These are phyloP conservation scores for Colletotrichum chlorophyti DNA, from an alignment of 2,329 filamentous ascomycete genomes.

Conservation along the genomic window DNA sequence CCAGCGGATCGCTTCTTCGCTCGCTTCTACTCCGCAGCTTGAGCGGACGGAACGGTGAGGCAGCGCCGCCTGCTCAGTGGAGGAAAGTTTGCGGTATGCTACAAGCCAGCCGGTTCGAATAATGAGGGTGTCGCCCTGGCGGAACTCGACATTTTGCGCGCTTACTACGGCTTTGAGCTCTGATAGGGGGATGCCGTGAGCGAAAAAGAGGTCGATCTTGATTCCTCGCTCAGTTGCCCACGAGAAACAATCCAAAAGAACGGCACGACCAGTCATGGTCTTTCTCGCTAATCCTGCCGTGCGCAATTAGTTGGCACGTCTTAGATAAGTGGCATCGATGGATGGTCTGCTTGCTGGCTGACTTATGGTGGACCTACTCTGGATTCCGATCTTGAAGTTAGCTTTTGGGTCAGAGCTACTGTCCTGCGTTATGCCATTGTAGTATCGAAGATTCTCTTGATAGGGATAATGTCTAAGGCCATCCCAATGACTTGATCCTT, in stretches of 20 bases:
- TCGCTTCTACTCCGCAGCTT: constrained; percentile 44
- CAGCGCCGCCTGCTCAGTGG: constrained; percentile 37
- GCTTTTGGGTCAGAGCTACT: constrained; percentile 1
- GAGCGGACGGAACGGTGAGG: background rate
- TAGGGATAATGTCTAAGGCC: constrained; percentile 23
- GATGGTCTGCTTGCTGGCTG: no score
- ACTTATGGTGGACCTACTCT: no score
- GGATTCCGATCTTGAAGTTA: constrained; percentile 3
- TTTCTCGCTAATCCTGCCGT: background rate
- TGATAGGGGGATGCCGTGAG: constrained; percentile 1
- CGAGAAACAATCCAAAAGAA: background rate
- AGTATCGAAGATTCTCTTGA: constrained; percentile 20
- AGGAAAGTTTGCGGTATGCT: constrained; percentile 45
- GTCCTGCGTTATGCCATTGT: constrained; percentile 21
- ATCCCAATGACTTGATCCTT: constrained; percentile 27
- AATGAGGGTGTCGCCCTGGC: constrained; percentile 37
- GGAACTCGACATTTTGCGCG: background rate
- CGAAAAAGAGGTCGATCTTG: background rate
- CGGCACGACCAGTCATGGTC: background rate
- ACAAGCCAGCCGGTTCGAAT: constrained; percentile 59
- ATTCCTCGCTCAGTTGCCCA: background rate
- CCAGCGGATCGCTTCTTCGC: constrained; percentile 47
- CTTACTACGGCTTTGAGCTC: background rate
- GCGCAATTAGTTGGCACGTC: no score
- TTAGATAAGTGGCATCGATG: no score